These are phyloP conservation scores for Amphibolis antarctica DNA, from an alignment of 106 monocot species.

Conservation along the genomic window DNA sequence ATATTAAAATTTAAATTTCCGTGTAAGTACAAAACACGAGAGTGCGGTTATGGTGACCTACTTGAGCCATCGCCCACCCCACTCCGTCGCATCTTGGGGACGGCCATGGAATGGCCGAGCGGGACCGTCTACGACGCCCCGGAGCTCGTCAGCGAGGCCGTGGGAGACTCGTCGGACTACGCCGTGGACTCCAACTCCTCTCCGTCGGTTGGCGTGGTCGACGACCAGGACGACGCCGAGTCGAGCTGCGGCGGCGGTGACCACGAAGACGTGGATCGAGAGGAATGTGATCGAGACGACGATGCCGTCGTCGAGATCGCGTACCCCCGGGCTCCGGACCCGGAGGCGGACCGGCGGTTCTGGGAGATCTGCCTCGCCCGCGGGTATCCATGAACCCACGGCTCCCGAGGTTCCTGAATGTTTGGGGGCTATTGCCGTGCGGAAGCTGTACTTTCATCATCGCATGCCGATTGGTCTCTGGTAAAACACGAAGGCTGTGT, in stretches of 20 bases:
- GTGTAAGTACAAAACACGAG: no score
- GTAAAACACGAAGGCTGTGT: no score
- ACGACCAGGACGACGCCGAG: background rate
- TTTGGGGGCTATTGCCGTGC: no score
- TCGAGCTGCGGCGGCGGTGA: background rate
- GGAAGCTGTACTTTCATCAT: no score
- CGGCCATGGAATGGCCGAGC: no score
- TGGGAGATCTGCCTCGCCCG: slow-evolving; percentile 10
- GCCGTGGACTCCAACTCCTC: background rate
- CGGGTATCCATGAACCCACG: slow-evolving; percentile 14
- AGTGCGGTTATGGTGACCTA: no score
- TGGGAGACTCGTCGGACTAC: background rate
- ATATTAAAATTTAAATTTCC: no score
- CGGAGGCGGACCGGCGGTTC: slow-evolving; percentile 9
- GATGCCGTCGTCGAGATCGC: background rate
- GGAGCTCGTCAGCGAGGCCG: background rate
- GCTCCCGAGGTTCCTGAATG: no score
- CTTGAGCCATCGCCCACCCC: no score
- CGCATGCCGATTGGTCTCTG: no score
- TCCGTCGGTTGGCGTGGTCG: background rate
- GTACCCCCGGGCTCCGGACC: background rate
- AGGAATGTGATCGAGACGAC: no score
- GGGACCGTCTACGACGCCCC: background rate
- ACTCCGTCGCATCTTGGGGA: no score
- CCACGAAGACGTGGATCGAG: background rate